phyloP scores from a whole-genome alignment of 768 basidiomycete species.

The Crucibulum laeve region DNA sequence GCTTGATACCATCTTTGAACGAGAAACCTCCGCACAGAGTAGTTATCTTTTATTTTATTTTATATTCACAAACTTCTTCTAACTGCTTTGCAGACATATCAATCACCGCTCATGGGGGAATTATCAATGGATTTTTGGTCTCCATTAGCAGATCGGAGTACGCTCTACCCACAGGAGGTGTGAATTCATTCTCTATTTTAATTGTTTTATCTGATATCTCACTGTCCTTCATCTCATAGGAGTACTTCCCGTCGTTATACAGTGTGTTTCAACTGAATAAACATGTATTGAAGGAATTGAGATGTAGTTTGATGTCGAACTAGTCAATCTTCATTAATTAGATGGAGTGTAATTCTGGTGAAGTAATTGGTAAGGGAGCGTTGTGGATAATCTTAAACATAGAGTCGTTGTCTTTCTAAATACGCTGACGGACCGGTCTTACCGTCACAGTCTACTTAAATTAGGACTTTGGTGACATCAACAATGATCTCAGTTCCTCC shows the following conservation, averaged over 20 bases:
- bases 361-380: too few species aligned
- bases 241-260: background rate
- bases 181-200: conserved; percentile 11
- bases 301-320: too few species aligned
- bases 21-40: conserved; percentile 41
- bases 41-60: conserved; percentile 16
- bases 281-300: too few species aligned
- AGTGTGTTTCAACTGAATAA: too few species aligned
- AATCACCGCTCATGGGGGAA: conserved; percentile 62
- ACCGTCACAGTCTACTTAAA: background rate
- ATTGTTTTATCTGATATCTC: background rate
- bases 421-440: background rate
- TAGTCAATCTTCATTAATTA: too few species aligned
- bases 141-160: conserved; percentile 41
- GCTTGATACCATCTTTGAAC: conserved; percentile 51
- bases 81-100: conserved; percentile 47
- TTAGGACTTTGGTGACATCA: background rate
- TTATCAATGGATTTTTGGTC: conserved; percentile 52
- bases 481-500: background rate
- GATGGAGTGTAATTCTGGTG: too few species aligned
- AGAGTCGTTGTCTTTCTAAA: too few species aligned
- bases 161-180: conserved; percentile 61
- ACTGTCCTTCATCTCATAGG: background rate
- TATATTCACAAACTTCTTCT: background rate
- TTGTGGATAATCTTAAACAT: too few species aligned